Evolutionary conservation across 306 rosid species (phyloP), one percentile per base, ranked within the genome.

Genomic region (Delonix regia): DNA sequence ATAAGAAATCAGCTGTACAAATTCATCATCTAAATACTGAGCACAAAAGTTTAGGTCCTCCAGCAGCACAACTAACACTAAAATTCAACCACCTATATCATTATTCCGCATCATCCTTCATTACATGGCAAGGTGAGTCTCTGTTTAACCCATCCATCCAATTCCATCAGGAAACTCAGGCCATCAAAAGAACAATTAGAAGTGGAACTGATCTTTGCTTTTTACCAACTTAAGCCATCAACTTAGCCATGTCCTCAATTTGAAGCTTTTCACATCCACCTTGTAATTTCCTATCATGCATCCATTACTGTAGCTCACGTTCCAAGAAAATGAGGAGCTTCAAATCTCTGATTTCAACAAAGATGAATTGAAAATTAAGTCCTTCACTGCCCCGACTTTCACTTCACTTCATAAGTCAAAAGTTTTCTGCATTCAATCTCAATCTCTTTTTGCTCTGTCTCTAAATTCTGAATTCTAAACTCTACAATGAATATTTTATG

Each of bases 331-430:
- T 34, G 90, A 70, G 10, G 90, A 70, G 1, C 87, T 89, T 88
- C 78, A 48, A 64, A 85, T 70, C 60, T 62, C 78, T 11, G 94
- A 80, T 82, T 85, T 83, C 82, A 85, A 86, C 21, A 90, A 79
- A 69, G 89, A 33, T 8, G 86, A 86, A 67, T 76, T 83, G 89
- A 83, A 82, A 80, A 19, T 69, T 82, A 82, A 59, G 89, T 52
- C 76, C 15, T 74, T 86, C 4, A 12, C 49, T 44, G 49, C 49
- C 12, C 49, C 81, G 94, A 83, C 87, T 86, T 67, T 92, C 97
- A 92, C 89, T 70, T 88, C 24, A 51, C 10, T 15, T 41, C 49
- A 12, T 11, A 41, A 9, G 15, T 44, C 12, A 9, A 44, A 44
- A 44, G 49, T 69, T 59, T 18, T 27, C 30, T 42, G 5, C 27